Evolutionary conservation across 1,284 basidiomycete genomes (phyloP), one percentile per base, ranked within the genome.

Genomic region (Phylloporus gajari): DNA sequence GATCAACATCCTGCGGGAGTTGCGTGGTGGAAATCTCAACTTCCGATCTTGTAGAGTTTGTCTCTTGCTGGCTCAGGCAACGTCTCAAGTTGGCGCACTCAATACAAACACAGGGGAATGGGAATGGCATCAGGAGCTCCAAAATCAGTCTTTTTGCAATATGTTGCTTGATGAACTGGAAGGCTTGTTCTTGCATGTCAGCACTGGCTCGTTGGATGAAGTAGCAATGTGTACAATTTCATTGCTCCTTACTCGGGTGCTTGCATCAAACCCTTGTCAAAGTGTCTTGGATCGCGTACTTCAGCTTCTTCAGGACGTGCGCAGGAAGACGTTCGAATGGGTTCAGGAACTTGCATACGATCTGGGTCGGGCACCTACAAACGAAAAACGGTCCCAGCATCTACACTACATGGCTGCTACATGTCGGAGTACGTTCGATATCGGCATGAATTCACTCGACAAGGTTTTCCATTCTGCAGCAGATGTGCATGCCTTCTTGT

Each of bases 391-490:
- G 27, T 80, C n/a, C n/a, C n/a, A n/a, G n/a, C n/a, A n/a, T n/a
- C n/a, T n/a, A n/a, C n/a, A n/a, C n/a, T n/a, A n/a, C 56, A 80
- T 83, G 68, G 85, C 84, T 1, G 78, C 78, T 7, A 82, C 80
- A 11, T 88, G 87, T 71, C 78, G 83, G 21, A 77, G 79, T 3
- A 87, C 86, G 5, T 88, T 80, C 64, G 83, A 84, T 73, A 82
- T 85, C 19, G 81, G 79, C 63, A 9, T 66, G 3, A 17, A 13
- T 46, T 46, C 21, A 19, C 46, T 46, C 46, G 7, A 23, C 46
- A 46, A 46, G 21, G 46, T 46, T 6, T 17, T 46, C 46, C 12
- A 6, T 46, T 46, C 17, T 23, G 46, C 46, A 46, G 46, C 21
- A 21, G 46, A 46, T 46, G 46, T 46, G 12, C 46, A n/a, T n/a